These are phyloP conservation scores for Zizania latifolia DNA, from an alignment of 176 grass and related monocot species.

Conservation along the genomic window DNA sequence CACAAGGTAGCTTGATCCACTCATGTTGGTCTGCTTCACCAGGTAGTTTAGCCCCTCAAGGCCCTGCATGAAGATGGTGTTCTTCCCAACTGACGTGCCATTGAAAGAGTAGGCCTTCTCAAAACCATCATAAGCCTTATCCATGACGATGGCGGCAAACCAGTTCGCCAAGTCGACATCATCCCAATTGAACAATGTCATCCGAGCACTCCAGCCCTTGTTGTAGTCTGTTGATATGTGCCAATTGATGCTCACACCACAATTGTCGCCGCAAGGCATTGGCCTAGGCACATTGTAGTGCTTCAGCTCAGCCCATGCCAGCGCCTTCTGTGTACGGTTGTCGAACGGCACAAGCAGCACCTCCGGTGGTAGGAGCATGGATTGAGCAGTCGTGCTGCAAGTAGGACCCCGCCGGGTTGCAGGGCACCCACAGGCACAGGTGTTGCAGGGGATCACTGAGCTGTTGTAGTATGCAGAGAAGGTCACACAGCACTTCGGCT, in stretches of 20 bases:
- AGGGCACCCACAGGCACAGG: slow-evolving; percentile 75
- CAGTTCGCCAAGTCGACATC: slow-evolving; percentile 62
- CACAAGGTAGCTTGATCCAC: slow-evolving; percentile 51
- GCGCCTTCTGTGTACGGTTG: slow-evolving; percentile 62
- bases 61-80: slow-evolving; percentile 93
- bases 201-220: slow-evolving; percentile 83
- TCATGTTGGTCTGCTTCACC: slow-evolving; percentile 71
- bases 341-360: slow-evolving; percentile 79
- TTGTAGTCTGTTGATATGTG: slow-evolving; percentile 67
- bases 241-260: slow-evolving; percentile 95
- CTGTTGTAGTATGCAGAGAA: slow-evolving; percentile 91
- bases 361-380: slow-evolving; percentile 69
- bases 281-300: slow-evolving; percentile 68
- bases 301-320: slow-evolving; percentile 75
- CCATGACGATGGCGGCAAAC: slow-evolving; percentile 84
- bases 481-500: slow-evolving; percentile 89
- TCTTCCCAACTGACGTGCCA: slow-evolving; percentile 42
- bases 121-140: slow-evolving; percentile 68
- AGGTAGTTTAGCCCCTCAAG: slow-evolving; percentile 70
- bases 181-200: slow-evolving; percentile 94
- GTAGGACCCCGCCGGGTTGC: slow-evolving; percentile 39
- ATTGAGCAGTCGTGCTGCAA: slow-evolving; percentile 63
- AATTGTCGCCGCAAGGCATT: slow-evolving; percentile 71
- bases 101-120: slow-evolving; percentile 87
- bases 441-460: slow-evolving; percentile 84